Conservation (phyloP, 257 asterid genomes). For the Solanum dulcamara region DNA sequence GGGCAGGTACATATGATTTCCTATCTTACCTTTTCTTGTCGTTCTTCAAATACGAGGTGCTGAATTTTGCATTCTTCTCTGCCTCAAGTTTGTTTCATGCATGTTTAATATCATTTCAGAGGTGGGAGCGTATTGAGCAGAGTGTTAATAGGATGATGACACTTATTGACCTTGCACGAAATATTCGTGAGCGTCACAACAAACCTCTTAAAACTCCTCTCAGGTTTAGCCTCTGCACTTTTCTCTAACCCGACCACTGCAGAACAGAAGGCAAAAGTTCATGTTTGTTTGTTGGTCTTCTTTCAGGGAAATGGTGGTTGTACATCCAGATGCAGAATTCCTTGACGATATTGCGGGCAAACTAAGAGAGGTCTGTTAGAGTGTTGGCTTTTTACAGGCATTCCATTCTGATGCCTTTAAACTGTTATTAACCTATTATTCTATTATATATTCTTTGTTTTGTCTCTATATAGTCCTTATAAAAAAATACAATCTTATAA, state of each 20-base stretch:
- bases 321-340: slow-evolving; percentile 84
- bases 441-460: background rate
- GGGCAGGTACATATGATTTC: slow-evolving; percentile 34
- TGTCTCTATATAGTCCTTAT: background rate
- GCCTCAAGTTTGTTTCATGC: background rate
- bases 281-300: background rate
- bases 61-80: background rate
- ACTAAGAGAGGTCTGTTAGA: slow-evolving; percentile 39
- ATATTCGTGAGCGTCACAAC: slow-evolving; percentile 88
- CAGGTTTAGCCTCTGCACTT: slow-evolving; percentile 9
- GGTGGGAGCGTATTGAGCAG: slow-evolving; percentile 83
- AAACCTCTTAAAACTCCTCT: slow-evolving; percentile 90
- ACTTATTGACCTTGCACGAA: slow-evolving; percentile 78
- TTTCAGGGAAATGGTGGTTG: slow-evolving; percentile 80
- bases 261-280: background rate
- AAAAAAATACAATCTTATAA: background rate
- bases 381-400: background rate
- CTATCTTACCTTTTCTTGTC: background rate
- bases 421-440: background rate
- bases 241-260: background rate
- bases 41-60: background rate
- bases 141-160: slow-evolving; percentile 88
- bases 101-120: slow-evolving; percentile 11
- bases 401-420: background rate
- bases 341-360: slow-evolving; percentile 71